phyloP scores from a whole-genome alignment of 2,329 filamentous ascomycete species.

The Coniochaeta sp. region DNA sequence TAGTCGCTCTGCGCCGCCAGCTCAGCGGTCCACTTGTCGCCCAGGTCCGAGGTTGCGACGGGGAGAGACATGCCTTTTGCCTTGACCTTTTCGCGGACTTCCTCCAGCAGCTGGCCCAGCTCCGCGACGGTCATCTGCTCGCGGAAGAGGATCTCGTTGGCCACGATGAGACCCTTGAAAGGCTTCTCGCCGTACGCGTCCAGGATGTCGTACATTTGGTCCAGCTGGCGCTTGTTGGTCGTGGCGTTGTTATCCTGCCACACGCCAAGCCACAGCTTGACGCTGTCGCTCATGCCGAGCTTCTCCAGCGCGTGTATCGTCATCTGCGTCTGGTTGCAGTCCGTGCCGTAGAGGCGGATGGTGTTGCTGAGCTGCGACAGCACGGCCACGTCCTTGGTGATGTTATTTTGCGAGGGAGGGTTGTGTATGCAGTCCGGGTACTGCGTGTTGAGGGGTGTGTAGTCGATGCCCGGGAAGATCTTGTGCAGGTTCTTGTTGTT shows the following conservation, averaged over 20 bases:
- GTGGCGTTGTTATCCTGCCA: constrained; percentile 82
- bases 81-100: constrained; percentile 68
- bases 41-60: constrained; percentile 82
- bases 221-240: constrained; percentile 75
- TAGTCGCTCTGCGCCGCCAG: constrained; percentile 70
- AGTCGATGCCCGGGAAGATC: constrained; percentile 92
- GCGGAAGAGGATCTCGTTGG: constrained; percentile 74
- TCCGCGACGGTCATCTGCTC: constrained; percentile 61
- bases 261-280: constrained; percentile 92
- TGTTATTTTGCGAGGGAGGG: constrained; percentile 85
- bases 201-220: constrained; percentile 78
- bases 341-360: constrained; percentile 85
- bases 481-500: constrained; percentile 79
- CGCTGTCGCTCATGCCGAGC: constrained; percentile 60
- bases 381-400: constrained; percentile 85
- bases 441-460: constrained; percentile 85
- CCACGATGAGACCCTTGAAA: constrained; percentile 76
- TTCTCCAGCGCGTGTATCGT: constrained; percentile 73
- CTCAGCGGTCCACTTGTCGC: constrained; percentile 72
- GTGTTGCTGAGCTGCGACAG: constrained; percentile 85
- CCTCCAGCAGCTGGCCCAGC: constrained; percentile 57
- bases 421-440: constrained; percentile 74
- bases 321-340: constrained; percentile 97
- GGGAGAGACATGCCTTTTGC: constrained; percentile 60
- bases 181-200: constrained; percentile 59